Evolutionary conservation across 495 filamentous ascomycete genomes (phyloP).

Genomic region (Podospora tetraspora): DNA sequence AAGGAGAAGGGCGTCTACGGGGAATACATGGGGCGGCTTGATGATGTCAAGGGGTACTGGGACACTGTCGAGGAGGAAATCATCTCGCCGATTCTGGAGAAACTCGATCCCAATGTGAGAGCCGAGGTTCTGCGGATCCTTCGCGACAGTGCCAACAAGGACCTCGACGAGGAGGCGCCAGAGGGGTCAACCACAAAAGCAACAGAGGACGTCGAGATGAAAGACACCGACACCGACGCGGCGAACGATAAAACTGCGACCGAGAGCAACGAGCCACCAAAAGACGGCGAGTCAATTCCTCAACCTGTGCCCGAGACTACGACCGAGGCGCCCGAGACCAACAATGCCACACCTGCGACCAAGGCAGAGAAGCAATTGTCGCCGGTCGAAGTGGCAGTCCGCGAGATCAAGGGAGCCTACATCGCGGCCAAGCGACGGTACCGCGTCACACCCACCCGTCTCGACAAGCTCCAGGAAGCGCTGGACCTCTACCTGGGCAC

Average conservation of each 20-base stretch:
- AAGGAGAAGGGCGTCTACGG: constrained; percentile 66
- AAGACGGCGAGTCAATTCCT: background rate
- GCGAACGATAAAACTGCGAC: background rate
- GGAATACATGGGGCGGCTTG: constrained; percentile 59
- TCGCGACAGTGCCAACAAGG: constrained; percentile 31
- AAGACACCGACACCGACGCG: background rate
- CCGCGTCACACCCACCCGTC: constrained; percentile 65
- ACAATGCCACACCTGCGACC: constrained; percentile 5
- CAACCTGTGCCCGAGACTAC: constrained; percentile 6
- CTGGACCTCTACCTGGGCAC: constrained; percentile 74
- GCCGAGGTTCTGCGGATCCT: constrained; percentile 41
- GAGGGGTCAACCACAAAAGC: constrained; percentile 4
- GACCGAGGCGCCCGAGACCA: constrained; percentile 11
- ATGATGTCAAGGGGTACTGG: constrained; percentile 78
- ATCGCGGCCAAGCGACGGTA: constrained; percentile 72
- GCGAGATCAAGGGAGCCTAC: constrained; percentile 71
- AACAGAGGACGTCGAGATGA: constrained; percentile 13
- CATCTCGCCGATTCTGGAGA: constrained; percentile 65
- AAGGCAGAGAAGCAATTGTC: constrained; percentile 29
- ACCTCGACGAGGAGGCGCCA: constrained; percentile 18
- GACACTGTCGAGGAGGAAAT: constrained; percentile 66
- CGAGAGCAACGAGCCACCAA: background rate
- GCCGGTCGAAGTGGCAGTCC: constrained; percentile 59
- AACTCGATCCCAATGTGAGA: constrained; percentile 38
- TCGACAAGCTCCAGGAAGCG: constrained; percentile 64